Base-by-base conservation (phyloP, 2,329 filamentous ascomycete genomes). In the Trichothecium sympodiale region DNA sequence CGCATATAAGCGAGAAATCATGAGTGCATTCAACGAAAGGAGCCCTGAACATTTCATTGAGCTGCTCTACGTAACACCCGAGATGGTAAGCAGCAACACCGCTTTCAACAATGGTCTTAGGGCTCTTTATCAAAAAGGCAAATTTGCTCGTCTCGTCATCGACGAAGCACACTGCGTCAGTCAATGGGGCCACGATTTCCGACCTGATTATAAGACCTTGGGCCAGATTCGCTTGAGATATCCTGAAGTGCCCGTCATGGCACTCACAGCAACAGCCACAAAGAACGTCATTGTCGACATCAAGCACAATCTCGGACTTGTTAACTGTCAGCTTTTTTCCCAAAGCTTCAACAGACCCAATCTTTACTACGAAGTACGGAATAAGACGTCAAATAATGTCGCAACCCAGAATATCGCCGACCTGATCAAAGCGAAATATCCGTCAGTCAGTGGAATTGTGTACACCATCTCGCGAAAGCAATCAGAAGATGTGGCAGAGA, bases 131-230 rank as follows among this genome's bases (percentile, higher is more conserved):
- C 57, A 59, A 12, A 76, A 76, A 34, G 65, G 70, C 4, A 83
- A 80, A 47, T 74, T 98, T 35, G 89, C 93, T 13, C 77, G 91
- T 17, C 76, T 98, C 33, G 91, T 98, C 36, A 94, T 98, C 43
- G 91, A 98, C 47, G 93, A 98, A 61, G 91, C 91, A n/a, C 91
- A 98, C 56, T 98, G 91, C 56, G 89, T 98, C 17, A 96, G 91
- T 56, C 88, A 98, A 64, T 98, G 91, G 91, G 91, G 91, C 1
- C 91, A 98, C 48, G 91, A 98, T 56, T 98, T 98, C 54, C 77
- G 93, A 31, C 89, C 88, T 1, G 89, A 96, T 54, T 98, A 98
- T 64, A 94, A 94, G 57, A 73, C 74, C 20, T 66, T 98, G 4
- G 86, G 88, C 18, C 70, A 77, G 39, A 65, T 95, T 30, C 74